Conservation (phyloP, 176 grass and related monocot genomes). For the Avena eriantha region DNA sequence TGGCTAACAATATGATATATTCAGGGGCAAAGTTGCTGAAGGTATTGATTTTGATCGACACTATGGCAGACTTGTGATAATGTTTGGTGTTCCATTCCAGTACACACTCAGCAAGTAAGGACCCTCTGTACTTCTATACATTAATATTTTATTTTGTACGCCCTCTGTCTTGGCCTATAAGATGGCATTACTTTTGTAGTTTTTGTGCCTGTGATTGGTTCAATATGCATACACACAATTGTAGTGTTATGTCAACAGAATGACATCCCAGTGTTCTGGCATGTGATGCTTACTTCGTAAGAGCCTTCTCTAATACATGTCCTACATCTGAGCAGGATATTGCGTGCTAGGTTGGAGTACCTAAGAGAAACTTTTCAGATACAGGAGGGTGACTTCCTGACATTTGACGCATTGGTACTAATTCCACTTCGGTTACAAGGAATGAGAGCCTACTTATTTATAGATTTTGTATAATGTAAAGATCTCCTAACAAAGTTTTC, state of each 20-base stretch:
- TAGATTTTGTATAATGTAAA: neutral
- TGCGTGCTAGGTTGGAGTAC: constrained; percentile 97
- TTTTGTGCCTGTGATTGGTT: neutral
- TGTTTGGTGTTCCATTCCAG: constrained; percentile 99
- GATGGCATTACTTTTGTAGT: neutral
- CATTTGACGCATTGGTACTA: constrained; percentile 94
- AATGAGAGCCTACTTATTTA: neutral
- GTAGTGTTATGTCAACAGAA: neutral
- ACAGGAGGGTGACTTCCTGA: constrained; percentile 96
- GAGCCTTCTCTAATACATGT: neutral
- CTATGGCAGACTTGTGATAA: constrained; percentile 97
- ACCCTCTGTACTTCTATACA: constrained; percentile 22
- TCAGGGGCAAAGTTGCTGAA: constrained; percentile 98
- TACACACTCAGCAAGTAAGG: constrained; percentile 93
- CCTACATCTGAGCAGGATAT: constrained; percentile 65
- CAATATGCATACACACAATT: neutral
- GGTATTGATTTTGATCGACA: constrained; percentile 99
- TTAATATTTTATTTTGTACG: constrained; percentile 2
- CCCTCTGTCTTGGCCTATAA: neutral
- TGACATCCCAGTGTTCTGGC: neutral
- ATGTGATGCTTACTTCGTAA: neutral
- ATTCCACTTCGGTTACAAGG: constrained; percentile 13
- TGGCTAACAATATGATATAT: constrained; percentile 30
- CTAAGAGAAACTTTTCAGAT: constrained; percentile 97
- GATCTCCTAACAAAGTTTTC: constrained; percentile 24